A percentile compares a stretch with the other conserved stretches of the same genome.
Conservation (phyloP, 2,329 filamentous ascomycete species). For the Aspergillus sp. region DNA sequence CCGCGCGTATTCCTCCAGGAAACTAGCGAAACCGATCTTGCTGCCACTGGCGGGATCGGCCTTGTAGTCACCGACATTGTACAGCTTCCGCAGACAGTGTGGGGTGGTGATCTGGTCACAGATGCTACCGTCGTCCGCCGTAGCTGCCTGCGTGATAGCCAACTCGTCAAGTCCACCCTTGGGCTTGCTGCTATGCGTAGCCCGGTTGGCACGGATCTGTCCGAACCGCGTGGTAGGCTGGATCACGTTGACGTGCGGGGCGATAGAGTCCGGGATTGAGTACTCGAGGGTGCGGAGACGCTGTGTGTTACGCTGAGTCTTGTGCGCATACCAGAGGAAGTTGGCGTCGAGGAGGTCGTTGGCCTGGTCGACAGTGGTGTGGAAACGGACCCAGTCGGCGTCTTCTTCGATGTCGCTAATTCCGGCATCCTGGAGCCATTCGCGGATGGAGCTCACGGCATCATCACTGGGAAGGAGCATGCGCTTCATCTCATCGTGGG, state of each 20-base stretch:
- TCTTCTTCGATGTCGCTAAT: constrained; percentile 29
- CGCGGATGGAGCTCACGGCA: constrained; percentile 35
- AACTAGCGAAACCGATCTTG: constrained; percentile 42
- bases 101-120: constrained; percentile 43
- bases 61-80: constrained; percentile 39
- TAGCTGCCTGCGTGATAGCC: constrained; percentile 12
- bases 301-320: constrained; percentile 15
- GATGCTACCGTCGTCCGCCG: constrained; percentile 19
- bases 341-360: constrained; percentile 33
- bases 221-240: constrained; percentile 39
- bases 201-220: constrained; percentile 24
- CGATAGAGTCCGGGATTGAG: constrained; percentile 31
- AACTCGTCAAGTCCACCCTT: constrained; percentile 10
- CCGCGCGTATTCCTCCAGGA: constrained; percentile 44
- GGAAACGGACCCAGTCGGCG: constrained; percentile 35
- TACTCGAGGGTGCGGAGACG: constrained; percentile 36
- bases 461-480: constrained; percentile 42
- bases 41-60: constrained; percentile 30
- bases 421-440: constrained; percentile 42
- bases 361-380: constrained; percentile 28
- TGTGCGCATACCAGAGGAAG: constrained; percentile 34
- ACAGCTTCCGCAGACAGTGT: constrained; percentile 42
- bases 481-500: constrained; percentile 43
- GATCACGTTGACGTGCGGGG: constrained; percentile 33
- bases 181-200: constrained; percentile 18